These are phyloP conservation scores for Vaccinium darrowii DNA, from an alignment of 148 eudicot genomes.

Conservation along the genomic window DNA sequence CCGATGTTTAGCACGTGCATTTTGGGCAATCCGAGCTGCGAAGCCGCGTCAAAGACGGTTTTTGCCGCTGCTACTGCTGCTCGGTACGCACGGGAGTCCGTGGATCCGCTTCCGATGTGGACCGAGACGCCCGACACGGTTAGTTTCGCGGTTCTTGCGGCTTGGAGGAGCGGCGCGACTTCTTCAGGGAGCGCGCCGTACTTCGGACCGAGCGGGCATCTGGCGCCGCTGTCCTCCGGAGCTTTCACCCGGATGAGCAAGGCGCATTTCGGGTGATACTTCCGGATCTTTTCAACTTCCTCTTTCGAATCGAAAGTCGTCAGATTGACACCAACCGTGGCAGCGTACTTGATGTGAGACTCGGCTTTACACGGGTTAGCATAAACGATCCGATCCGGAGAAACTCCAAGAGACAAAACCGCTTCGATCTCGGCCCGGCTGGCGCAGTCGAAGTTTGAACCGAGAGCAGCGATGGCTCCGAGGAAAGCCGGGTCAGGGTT, in stretches of 20 bases:
- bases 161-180: constrained; percentile 16
- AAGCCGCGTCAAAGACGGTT: constrained; percentile 19
- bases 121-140: constrained; percentile 25
- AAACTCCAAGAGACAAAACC: constrained; percentile 25
- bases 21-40: constrained; percentile 20
- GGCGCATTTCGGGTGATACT: constrained; percentile 24
- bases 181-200: constrained; percentile 32
- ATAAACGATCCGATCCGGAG: constrained; percentile 21
- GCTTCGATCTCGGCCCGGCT: constrained; percentile 26
- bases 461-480: constrained; percentile 19
- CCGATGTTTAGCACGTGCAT: constrained; percentile 30
- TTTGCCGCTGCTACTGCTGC: constrained; percentile 18
- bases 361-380: constrained; percentile 32
- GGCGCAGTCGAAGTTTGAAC: constrained; percentile 28
- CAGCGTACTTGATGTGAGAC: constrained; percentile 27
- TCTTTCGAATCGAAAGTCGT: constrained; percentile 23
- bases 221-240: constrained; percentile 22
- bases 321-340: constrained; percentile 19
- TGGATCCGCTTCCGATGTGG: constrained; percentile 21
- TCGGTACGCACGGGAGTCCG: constrained; percentile 2
- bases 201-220: constrained; percentile 22
- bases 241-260: constrained; percentile 25
- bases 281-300: constrained; percentile 25
- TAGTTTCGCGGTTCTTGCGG: constrained; percentile 18
- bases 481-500: constrained; percentile 21